phyloP scores from a whole-genome alignment of 2,329 filamentous ascomycete species.

The Hypocrella siamensis region DNA sequence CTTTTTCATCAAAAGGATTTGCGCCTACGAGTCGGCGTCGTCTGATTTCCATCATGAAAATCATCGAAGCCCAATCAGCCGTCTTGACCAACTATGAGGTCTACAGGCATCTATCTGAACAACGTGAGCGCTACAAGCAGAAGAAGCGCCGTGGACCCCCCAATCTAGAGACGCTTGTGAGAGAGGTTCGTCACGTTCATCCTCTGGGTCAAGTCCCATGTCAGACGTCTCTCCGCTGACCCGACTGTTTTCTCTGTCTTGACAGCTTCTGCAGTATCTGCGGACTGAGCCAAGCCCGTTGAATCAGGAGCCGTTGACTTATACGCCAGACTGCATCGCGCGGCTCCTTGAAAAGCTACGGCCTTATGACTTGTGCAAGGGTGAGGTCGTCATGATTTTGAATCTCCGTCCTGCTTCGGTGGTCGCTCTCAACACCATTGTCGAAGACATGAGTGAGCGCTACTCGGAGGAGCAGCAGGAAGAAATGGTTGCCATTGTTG shows the following conservation, averaged over 20 bases:
- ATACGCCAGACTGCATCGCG: conserved; percentile 34
- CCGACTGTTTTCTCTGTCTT: neutral
- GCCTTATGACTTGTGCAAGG: conserved; percentile 47
- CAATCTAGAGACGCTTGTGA: conserved; percentile 45
- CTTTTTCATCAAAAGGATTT: too few relatives aligned
- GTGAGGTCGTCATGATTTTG: conserved; percentile 52
- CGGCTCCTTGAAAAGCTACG: conserved; percentile 38
- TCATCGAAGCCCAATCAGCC: conserved; percentile 55
- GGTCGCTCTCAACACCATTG: conserved; percentile 42
- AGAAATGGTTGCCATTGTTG: conserved; percentile 39
- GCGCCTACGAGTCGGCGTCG: neutral
- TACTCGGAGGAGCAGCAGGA: conserved; percentile 43
- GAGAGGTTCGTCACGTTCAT: conserved; percentile 36
- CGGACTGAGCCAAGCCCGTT: conserved; percentile 37
- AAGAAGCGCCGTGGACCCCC: conserved; percentile 34
- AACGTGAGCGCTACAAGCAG: conserved; percentile 34
- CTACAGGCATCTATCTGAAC: conserved; percentile 45
- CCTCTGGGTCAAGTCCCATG: neutral
- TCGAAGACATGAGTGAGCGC: conserved; percentile 49
- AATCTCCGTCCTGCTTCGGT: conserved; percentile 45
- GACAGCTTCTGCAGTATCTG: conserved; percentile 47
- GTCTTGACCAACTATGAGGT: conserved; percentile 62
- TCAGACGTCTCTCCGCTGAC: neutral
- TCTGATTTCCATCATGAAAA: conserved; percentile 36
- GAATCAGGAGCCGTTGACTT: conserved; percentile 36